Conservation (phyloP, 768 basidiomycete genomes). For the Rhodotorula babjevae region DNA sequence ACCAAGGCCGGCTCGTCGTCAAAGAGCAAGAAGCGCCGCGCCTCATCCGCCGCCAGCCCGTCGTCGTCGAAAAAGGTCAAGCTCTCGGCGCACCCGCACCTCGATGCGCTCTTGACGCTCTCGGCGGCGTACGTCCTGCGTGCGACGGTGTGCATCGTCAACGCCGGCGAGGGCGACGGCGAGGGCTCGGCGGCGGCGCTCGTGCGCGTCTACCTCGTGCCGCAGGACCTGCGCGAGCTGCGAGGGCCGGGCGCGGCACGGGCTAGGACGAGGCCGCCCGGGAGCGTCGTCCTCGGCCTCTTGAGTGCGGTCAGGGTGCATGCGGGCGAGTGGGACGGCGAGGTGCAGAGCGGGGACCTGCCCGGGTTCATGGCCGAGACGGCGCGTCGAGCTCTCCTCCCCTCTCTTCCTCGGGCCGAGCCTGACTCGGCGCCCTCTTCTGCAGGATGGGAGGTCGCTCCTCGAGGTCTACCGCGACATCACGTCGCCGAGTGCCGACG, state of each 20-base stretch:
- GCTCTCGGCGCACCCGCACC: not conserved
- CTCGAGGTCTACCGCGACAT: constrained; percentile 38
- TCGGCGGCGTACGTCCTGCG: not conserved
- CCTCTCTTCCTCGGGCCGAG: fast-evolving
- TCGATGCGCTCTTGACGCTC: constrained; percentile 12
- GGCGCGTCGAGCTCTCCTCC: not conserved
- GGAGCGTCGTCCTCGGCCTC: not conserved
- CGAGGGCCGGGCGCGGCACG: too few relatives aligned
- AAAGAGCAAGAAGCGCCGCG: not conserved
- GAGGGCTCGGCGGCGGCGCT: not conserved
- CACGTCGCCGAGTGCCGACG: constrained; percentile 4
- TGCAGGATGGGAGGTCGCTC: constrained; percentile 21
- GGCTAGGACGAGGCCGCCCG: not conserved
- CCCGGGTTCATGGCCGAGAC: constrained; percentile 7
- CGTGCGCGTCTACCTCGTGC: constrained; percentile 30
- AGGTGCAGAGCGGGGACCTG: not conserved
- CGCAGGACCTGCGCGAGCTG: constrained; percentile 17
- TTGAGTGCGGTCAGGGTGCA: not conserved
- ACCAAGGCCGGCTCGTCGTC: not conserved
- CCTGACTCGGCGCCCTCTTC: not conserved
- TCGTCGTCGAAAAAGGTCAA: not conserved
- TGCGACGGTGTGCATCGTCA: not conserved
- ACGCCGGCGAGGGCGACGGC: not conserved
- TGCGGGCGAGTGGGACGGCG: constrained; percentile 10
- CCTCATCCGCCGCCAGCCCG: not conserved